Evolutionary conservation across 2,329 filamentous ascomycete species (phyloP), one percentile per base, ranked within the genome.

Genomic region (Alternaria longipes): DNA sequence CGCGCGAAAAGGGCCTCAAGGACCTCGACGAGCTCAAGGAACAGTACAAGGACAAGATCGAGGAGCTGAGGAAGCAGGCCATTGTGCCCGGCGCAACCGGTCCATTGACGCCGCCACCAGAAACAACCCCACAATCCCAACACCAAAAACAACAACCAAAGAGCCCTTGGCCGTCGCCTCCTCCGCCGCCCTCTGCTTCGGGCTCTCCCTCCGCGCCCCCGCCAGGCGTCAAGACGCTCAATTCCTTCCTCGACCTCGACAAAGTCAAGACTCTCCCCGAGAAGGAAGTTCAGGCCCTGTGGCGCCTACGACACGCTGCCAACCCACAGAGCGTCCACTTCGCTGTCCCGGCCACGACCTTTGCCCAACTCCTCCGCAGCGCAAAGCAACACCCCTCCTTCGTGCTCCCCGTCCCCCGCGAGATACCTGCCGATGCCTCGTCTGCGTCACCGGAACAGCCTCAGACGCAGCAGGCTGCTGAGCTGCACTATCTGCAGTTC

Each of bases 401-500:
- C 81, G 90, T 99, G 56, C 87, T 99, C 1, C 95, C 95, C 0
- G 86, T 98, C 7, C 91, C 91, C 67, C 91, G 86, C 79, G 83
- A 76, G 52, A 79, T 77, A 47, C 62, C 76, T 65, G 44, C 70
- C 58, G 59, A 79, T 71, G 20, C 74, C n/a, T 34, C 52, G 9
- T 20, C 75, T 16, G 53, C 45, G 22, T 41, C 63, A 38, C 62
- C 59, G 22, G 50, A 52, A 24, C 55, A 59, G 22, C 56, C 62
- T 28, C 51, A 67, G 44, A 69, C 70, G 12, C 80, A 80, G 3
- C 82, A 86, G 63, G 92, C 92, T 53, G 92, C 93, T 47, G 95
- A 98, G 79, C 93, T 99, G 46, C 95, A 99, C 81, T 97, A 97
- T 79, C 81, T 99, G 64, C 94, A 99, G 80, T 99, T 96, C 93